phyloP scores from a whole-genome alignment of 495 filamentous ascomycete genomes.

The Tetracladium setigerum region DNA sequence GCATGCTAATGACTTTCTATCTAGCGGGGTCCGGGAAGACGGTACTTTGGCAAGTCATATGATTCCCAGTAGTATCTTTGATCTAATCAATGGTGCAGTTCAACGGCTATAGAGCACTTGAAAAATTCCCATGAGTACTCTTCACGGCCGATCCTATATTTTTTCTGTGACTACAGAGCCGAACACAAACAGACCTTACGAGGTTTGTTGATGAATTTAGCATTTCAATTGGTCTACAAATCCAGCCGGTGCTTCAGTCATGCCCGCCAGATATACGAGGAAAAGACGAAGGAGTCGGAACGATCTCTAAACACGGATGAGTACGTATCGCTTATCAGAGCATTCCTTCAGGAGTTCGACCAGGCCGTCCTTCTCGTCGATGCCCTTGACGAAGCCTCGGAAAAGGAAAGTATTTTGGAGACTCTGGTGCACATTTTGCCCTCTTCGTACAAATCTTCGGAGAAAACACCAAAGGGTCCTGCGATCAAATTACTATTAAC shows the following conservation, averaged over 20 bases:
- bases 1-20: slow-evolving; percentile 8
- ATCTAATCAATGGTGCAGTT: not conserved
- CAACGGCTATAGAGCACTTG: slow-evolving; percentile 3
- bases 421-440: not conserved
- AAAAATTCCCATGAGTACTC: not conserved
- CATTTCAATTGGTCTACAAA: too few species aligned
- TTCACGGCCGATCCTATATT: not conserved
- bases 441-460: too few species aligned
- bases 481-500: slow-evolving; percentile 9
- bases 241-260: too few species aligned
- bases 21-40: slow-evolving; percentile 13
- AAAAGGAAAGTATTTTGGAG: not conserved
- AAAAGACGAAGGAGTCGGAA: too few species aligned
- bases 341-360: too few species aligned
- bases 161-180: slow-evolving; percentile 10
- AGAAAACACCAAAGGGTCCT: too few species aligned
- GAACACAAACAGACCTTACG: not conserved
- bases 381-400: slow-evolving; percentile 6
- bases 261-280: too few species aligned
- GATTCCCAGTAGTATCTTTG: not conserved
- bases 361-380: slow-evolving; percentile 2
- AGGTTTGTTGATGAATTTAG: too few species aligned
- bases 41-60: slow-evolving; percentile 1
- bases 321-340: too few species aligned
- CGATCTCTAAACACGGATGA: too few species aligned